Base-by-base conservation (phyloP, 2,329 filamentous ascomycete genomes). In the Cordyceps cicadae region DNA sequence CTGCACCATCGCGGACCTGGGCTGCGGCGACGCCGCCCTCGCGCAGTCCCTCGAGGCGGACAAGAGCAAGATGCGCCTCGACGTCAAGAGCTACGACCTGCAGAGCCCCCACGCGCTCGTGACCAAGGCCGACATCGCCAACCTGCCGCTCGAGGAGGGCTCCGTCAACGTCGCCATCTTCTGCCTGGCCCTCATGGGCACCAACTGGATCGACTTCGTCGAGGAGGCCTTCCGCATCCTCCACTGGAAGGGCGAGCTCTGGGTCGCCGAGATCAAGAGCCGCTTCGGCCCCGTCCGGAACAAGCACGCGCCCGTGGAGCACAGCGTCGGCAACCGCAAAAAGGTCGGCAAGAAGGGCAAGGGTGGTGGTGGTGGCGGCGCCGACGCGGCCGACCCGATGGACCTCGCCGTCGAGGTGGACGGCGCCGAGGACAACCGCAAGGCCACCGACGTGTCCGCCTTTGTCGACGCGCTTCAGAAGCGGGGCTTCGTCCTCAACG, bases 121-220 rank as follows among this genome's bases (percentile, higher is more conserved):
- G 64, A 96, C 90, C 1, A 85, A 87, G 64, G 92, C 94, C 15
- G 94, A 99, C 75, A 94, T 97, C 57, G 88, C 92, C 34, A 83
- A 88, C 62, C 78, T 99, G 1, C 93, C 93, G 0, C 77, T 96
- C 0, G 78, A 79, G 5, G 86, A 92, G 66, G 87, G 85, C 50
- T 86, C 83, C 63, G 86, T 92, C 63, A 92, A 99, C 72, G 81
- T 99, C 5, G 90, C 90, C 54, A 87, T 99, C 66, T 97, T 97
- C 79, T 99, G 94, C 74, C 82, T 99, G 37, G 94, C 93, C 54
- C 84, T 99, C 62, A 99, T 99, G 94, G 94, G 94, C 70, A 99
- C 94, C 60, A 99, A 99, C 77, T 99, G 94, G 93, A 83, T 96
- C 58, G 87, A 91, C 67, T 97, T 99, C 72, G 84, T 99, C 68